A percentile compares a stretch with the other conserved stretches of the same genome.
phyloP scores from a whole-genome alignment of 1,284 basidiomycete species.

The Termitomyces sp. region DNA sequence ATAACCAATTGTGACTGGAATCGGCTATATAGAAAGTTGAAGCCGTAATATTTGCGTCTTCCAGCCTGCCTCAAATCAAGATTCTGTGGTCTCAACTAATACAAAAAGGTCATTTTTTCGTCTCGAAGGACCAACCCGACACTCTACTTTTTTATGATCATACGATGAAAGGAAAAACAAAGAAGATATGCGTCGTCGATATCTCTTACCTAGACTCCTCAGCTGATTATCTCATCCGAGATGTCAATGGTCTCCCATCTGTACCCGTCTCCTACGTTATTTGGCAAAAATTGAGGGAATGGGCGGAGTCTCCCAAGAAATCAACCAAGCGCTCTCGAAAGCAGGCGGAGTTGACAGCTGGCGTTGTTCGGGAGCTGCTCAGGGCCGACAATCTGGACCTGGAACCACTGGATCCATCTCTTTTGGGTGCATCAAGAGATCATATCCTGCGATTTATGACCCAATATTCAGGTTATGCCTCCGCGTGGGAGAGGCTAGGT shows the following conservation, averaged over 20 bases:
- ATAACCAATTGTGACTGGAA: neutral
- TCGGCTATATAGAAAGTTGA: slow-evolving; percentile 6
- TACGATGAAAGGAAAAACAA: neutral
- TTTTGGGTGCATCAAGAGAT: neutral
- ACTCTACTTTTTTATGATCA: slow-evolving; percentile 4
- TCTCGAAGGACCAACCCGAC: neutral
- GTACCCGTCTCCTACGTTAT: slow-evolving; percentile 5
- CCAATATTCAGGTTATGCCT: neutral
- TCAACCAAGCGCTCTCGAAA: neutral
- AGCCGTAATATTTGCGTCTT: slow-evolving; percentile 4
- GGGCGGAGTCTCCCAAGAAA: neutral
- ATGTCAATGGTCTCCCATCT: slow-evolving; percentile 1
- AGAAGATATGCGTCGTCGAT: slow-evolving; percentile 1
- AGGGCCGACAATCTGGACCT: neutral
- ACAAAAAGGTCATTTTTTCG: slow-evolving; percentile 4
- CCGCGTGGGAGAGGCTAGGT: slow-evolving; percentile 1
- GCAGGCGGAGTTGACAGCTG: neutral
- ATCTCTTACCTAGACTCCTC: neutral
- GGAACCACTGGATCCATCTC: neutral
- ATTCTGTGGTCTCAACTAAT: slow-evolving; percentile 3
- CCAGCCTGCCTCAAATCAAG: neutral
- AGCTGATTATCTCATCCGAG: neutral
- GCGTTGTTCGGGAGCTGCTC: neutral
- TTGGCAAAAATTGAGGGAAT: slow-evolving; percentile 6
- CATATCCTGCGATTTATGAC: neutral